Evolutionary conservation across 108 stramenopile genomes (phyloP).

Genomic region (Skeletonema potamos): DNA sequence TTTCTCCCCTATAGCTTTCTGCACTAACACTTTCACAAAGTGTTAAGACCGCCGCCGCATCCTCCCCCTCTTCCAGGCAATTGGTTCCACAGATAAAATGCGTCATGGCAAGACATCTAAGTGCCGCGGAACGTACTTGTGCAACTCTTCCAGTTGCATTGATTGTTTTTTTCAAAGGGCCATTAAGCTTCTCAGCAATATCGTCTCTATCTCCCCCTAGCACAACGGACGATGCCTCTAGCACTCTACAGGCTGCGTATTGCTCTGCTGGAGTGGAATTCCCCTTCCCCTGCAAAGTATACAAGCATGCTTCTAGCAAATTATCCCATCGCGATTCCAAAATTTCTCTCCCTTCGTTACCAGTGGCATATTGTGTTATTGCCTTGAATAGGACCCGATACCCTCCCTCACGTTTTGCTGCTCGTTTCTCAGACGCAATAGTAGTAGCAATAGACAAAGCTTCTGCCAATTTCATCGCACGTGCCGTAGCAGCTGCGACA

Average conservation of each 20-base stretch:
- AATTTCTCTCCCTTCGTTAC: slow-evolving; percentile 29
- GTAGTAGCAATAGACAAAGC: slow-evolving; percentile 34
- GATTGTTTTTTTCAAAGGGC: slow-evolving; percentile 52
- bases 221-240: slow-evolving; percentile 73
- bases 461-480: slow-evolving; percentile 23
- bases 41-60: slow-evolving; percentile 56
- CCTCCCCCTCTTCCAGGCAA: slow-evolving; percentile 31
- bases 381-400: slow-evolving; percentile 60
- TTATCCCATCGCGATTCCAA: slow-evolving; percentile 17
- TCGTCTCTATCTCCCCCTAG: slow-evolving; percentile 59
- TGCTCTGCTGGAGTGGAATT: slow-evolving; percentile 66
- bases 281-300: slow-evolving; percentile 34
- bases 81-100: slow-evolving; percentile 66
- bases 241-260: slow-evolving; percentile 82
- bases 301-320: slow-evolving; percentile 36
- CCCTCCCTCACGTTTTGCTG: slow-evolving; percentile 58
- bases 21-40: slow-evolving; percentile 62
- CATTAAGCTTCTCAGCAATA: slow-evolving; percentile 48
- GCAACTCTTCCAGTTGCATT: slow-evolving; percentile 59
- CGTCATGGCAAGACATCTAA: slow-evolving; percentile 71
- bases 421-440: slow-evolving; percentile 58
- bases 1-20: slow-evolving; percentile 60
- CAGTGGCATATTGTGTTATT: slow-evolving; percentile 68
- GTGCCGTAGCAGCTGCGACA: slow-evolving; percentile 3
- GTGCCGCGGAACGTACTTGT: slow-evolving; percentile 69